Conservation (phyloP, 345 rosid species). For the Arabis hirsuta region DNA sequence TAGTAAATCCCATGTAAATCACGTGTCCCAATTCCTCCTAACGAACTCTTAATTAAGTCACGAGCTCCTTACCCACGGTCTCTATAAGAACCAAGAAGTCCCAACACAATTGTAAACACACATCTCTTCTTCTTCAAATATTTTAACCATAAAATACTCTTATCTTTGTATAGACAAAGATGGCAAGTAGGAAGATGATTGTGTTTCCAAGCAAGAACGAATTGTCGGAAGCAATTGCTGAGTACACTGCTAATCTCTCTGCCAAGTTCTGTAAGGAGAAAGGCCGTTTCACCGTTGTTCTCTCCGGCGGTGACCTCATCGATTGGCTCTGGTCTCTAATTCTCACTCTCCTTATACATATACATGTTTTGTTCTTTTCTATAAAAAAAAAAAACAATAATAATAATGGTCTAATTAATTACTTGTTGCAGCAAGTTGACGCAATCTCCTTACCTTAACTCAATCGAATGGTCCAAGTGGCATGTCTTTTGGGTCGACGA, state of each 20-base stretch:
- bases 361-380: not conserved
- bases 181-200: slow-evolving; percentile 27
- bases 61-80: not conserved
- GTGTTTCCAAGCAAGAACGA: slow-evolving; percentile 33
- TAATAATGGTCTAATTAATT: not conserved
- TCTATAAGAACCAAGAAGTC: slow-evolving; percentile 20
- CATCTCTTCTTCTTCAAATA: not conserved
- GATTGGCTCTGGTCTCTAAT: slow-evolving; percentile 58
- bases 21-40: slow-evolving; percentile 6
- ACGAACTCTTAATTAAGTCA: not conserved
- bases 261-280: slow-evolving; percentile 61
- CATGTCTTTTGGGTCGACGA: slow-evolving; percentile 93
- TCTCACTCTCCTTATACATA: not conserved
- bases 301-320: slow-evolving; percentile 80
- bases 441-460: slow-evolving; percentile 57
- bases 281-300: slow-evolving; percentile 67
- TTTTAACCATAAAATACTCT: not conserved
- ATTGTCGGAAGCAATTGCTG: slow-evolving; percentile 61
- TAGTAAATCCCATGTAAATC: not conserved
- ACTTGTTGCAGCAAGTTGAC: slow-evolving; percentile 55
- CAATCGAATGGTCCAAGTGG: slow-evolving; percentile 88
- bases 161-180: not conserved
- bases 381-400: not conserved
- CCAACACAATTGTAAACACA: not conserved
- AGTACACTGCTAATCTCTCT: slow-evolving; percentile 69